phyloP scores from a whole-genome alignment of 192 early-diverging fungal species.

The Gryganskiella cystojenkinii region DNA sequence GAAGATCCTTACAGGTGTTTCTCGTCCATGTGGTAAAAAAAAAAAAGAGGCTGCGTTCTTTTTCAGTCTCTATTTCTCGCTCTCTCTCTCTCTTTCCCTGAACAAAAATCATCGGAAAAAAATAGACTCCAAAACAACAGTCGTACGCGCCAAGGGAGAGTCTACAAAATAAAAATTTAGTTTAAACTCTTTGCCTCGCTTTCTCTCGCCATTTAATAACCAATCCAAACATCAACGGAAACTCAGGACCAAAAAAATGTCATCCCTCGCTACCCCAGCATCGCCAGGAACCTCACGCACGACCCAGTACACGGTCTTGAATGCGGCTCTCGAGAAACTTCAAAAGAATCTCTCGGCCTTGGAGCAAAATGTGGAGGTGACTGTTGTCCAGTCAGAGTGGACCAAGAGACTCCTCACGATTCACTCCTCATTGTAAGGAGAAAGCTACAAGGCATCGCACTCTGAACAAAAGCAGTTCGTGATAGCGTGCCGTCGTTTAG shows the following conservation, averaged over 20 bases:
- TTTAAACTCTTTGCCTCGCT: not conserved
- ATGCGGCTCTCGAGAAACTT: conserved; percentile 41
- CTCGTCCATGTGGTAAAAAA: conserved; percentile 46
- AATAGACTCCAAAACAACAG: too few relatives aligned
- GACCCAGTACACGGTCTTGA: conserved; percentile 49
- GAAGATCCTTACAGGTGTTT: conserved; percentile 89
- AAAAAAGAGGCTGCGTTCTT: too few relatives aligned
- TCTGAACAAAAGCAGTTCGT: not conserved
- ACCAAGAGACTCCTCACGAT: conserved; percentile 29
- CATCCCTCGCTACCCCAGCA: conserved; percentile 10
- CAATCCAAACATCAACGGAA: not conserved
- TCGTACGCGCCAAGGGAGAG: too few relatives aligned
- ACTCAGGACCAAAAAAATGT: not conserved
- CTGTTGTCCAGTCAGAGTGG: conserved; percentile 44
- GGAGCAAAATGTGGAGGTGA: conserved; percentile 37
- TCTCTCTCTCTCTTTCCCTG: not conserved
- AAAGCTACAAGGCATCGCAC: too few relatives aligned
- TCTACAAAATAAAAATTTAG: too few relatives aligned
- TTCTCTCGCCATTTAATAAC: not conserved
- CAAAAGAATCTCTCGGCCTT: conserved; percentile 35
- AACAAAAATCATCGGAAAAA: not conserved
- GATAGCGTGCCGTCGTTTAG: not conserved
- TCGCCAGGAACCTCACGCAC: conserved; percentile 13
- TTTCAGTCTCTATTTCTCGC: not conserved
- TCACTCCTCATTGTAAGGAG: conserved; percentile 20